A percentile compares a stretch with the other conserved stretches of the same genome.
These are phyloP conservation scores for Candida ortonii DNA, from an alignment of 805 yeast species.

Conservation along the genomic window DNA sequence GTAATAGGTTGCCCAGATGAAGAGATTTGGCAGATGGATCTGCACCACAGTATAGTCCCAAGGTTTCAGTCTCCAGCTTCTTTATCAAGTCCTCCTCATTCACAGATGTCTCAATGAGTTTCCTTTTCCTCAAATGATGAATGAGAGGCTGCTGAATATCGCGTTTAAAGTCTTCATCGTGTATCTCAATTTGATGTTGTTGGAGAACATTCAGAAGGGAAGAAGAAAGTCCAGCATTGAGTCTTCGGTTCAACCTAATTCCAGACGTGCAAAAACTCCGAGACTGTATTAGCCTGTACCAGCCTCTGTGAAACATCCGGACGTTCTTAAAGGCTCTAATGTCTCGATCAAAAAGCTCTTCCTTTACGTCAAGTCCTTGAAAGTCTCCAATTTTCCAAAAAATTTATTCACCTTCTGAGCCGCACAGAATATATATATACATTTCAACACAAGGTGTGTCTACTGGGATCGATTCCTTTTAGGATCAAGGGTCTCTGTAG, in stretches of 20 bases:
- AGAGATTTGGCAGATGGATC: conserved; percentile 91
- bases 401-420: too few relatives aligned
- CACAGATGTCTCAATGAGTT: conserved; percentile 42
- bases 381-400: too few relatives aligned
- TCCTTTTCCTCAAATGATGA: conserved; percentile 41
- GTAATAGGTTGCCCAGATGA: conserved; percentile 88
- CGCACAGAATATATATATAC: too few relatives aligned
- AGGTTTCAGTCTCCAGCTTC: conserved; percentile 30
- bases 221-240: conserved; percentile 6
- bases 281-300: too few relatives aligned
- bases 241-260: conserved; percentile 4
- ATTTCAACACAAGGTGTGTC: too few relatives aligned
- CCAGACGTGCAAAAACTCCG: too few relatives aligned
- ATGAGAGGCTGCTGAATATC: conserved; percentile 41
- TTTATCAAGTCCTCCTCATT: conserved; percentile 31
- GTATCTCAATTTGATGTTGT: conserved; percentile 18
- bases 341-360: too few relatives aligned
- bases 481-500: too few relatives aligned
- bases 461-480: too few relatives aligned
- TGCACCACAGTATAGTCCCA: conserved; percentile 86
- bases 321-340: too few relatives aligned
- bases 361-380: too few relatives aligned
- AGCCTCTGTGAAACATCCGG: too few relatives aligned
- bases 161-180: conserved; percentile 22
- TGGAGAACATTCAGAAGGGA: conserved; percentile 22